Percentiles rank a stretch among this genome's conserved stretches.
Evolutionary conservation across 768 basidiomycete species (phyloP).

Genomic region (Boletus reticulatus): DNA sequence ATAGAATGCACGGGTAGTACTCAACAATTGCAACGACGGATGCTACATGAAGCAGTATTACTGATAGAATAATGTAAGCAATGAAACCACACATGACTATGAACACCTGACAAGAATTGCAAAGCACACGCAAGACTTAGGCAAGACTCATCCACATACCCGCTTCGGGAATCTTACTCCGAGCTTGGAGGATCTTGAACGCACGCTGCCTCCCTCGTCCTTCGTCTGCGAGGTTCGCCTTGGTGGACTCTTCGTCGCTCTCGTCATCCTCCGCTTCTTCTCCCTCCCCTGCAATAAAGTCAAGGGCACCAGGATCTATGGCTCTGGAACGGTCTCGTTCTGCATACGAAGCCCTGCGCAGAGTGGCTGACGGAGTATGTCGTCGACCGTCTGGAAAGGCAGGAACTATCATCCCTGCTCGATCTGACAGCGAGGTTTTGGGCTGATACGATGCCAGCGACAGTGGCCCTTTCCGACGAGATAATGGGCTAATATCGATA

Average conservation of each 20-base stretch:
- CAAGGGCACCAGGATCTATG: constrained; percentile 68
- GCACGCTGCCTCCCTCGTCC: constrained; percentile 58
- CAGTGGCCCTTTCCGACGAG: constrained; percentile 37
- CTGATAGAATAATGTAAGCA: constrained; percentile 31
- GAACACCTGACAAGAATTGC: constrained; percentile 4
- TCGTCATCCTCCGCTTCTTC: constrained; percentile 45
- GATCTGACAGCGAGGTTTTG: constrained; percentile 43
- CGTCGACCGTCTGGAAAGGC: constrained; percentile 20
- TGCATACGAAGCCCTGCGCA: constrained; percentile 63
- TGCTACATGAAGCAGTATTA: constrained; percentile 33
- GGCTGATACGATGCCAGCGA: constrained; percentile 60
- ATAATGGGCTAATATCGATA: constrained; percentile 49
- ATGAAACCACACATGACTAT: constrained; percentile 2
- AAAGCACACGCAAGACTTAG: constrained; percentile 14
- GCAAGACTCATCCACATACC: constrained; percentile 86
- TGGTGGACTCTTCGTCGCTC: constrained; percentile 23
- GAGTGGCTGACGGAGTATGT: constrained; percentile 41
- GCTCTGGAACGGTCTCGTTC: constrained; percentile 63
- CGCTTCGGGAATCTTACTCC: constrained; percentile 62
- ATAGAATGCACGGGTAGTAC: constrained; percentile 14
- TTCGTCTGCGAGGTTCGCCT: constrained; percentile 21
- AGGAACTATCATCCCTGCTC: constrained; percentile 31
- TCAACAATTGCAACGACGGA: constrained; percentile 23
- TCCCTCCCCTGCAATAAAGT: constrained; percentile 52
- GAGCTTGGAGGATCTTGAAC: constrained; percentile 65